Evolutionary conservation across 805 yeast genomes (phyloP), one percentile per base, ranked within the genome.

Genomic region (Cyberlindnera americana): DNA sequence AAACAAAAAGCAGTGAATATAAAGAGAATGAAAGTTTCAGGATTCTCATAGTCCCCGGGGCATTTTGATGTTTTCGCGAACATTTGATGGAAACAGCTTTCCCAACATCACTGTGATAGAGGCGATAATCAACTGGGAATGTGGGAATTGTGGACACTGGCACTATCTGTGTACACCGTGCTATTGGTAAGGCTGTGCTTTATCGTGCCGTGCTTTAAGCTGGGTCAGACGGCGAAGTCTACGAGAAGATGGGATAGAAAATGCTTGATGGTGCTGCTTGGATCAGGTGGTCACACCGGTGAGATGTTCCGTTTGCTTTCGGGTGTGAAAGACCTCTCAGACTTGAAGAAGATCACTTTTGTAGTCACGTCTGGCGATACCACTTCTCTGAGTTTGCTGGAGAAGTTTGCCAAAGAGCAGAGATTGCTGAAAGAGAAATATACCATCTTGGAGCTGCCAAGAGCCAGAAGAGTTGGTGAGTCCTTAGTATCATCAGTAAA

Each of bases 221-320:
- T 30, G 14, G 10, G 14, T 13, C 8, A 31, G 18, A 12, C 23
- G n/a, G 12, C 27, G 6, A 14, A 25, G 18, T 10, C 13, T 19
- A 13, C 26, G 6, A 19, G 5, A 14, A n/a, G 26, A 7, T 31
- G 34, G 34, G 26, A 31, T 10, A 33, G 41, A 5, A 53, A 54
- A 37, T 30, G 33, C 6, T 5, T 56, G 10, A 53, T 56, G 58
- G 51, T 56, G 3, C 35, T 88, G n/a, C 63, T 91, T 10, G 98
- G 98, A 0, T 88, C 96, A 0, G 99, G 99, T 2, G 98, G 97
- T 3, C 98, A 89, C 54, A 89, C 97, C 0, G 97, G 96, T 2
- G 97, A 91, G 60, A 87, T 91, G 95, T 59, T 90, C n/a, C 66
- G 90, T 19, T 66, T 91, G 14, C 57, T 87, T 9, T 45, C 57